A percentile compares a stretch with the other conserved stretches of the same genome.
Evolutionary conservation across 306 rosid genomes (phyloP).

Genomic region (Myrica gale): DNA sequence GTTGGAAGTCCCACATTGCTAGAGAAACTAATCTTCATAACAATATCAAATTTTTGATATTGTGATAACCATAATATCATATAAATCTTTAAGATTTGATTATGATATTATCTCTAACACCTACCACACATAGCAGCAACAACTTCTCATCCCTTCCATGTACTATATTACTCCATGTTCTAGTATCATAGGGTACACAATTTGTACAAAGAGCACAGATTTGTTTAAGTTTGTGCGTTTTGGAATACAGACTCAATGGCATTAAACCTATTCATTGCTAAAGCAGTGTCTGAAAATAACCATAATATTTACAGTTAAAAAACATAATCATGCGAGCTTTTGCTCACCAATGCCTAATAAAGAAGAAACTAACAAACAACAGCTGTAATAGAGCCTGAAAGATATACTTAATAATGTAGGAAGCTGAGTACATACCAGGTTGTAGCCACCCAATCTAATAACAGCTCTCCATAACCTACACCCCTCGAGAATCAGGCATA

Average conservation of each 20-base stretch:
- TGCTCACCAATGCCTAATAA: neutral
- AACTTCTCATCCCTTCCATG: neutral
- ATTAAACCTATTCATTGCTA: neutral
- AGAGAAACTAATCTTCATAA: too few species aligned
- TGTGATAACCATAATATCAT: too few species aligned
- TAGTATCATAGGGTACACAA: neutral
- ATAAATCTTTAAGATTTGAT: too few species aligned
- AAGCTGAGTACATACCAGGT: conserved; percentile 53
- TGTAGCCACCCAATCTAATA: conserved; percentile 70
- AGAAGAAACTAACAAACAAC: neutral
- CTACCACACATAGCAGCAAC: neutral
- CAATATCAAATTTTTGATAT: too few species aligned
- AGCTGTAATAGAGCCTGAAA: conserved; percentile 1
- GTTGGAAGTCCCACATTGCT: too few species aligned
- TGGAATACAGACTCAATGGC: neutral
- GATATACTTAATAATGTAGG: conserved; percentile 5
- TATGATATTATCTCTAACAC: too few species aligned
- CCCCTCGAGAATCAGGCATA: conserved; percentile 12
- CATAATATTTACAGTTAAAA: neutral
- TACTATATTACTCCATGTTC: neutral
- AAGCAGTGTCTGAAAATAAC: neutral
- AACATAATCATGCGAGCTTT: neutral
- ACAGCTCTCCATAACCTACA: conserved; percentile 93
- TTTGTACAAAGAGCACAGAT: neutral
- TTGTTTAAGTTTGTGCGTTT: neutral